Percentiles rank a stretch among this genome's conserved stretches.
Conservation (phyloP, 2,329 filamentous ascomycete species). For the Aspergillus ochraceoroseus region DNA sequence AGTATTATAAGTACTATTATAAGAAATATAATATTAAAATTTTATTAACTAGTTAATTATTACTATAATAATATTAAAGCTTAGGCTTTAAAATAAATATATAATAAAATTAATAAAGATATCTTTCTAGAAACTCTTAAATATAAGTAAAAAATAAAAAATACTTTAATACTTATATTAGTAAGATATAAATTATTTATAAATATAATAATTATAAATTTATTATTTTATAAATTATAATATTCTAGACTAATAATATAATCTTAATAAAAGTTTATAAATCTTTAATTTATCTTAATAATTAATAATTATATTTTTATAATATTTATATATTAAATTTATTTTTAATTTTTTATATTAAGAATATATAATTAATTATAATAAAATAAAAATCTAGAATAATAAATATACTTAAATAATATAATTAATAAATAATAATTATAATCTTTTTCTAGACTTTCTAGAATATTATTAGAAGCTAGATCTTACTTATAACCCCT, state of each 20-base stretch:
- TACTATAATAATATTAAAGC: background rate
- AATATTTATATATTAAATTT: background rate
- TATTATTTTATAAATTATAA: background rate
- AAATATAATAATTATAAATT: background rate
- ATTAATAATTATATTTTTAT: conserved; percentile 3
- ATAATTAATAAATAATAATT: no score
- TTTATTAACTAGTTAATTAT: no score
- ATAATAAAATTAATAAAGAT: background rate
- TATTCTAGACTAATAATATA: conserved; percentile 1
- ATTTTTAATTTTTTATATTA: no score
- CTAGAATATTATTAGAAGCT: no score
- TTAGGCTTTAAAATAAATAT: conserved; percentile 4
- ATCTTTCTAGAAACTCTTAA: background rate
- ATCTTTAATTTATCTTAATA: background rate
- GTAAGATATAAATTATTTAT: background rate
- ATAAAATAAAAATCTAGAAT: no score
- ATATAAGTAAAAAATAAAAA: no score
- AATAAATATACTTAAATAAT: no score
- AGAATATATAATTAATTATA: no score
- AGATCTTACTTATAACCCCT: no score
- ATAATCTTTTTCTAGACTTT: no score
- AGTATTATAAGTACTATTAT: no score
- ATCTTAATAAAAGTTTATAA: background rate
- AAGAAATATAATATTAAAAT: no score
- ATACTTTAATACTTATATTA: conserved; percentile 6